A percentile compares a stretch with the other conserved stretches of the same genome.
phyloP scores from a whole-genome alignment of 2,329 filamentous ascomycete genomes.

The Sclerotinia glacialis region DNA sequence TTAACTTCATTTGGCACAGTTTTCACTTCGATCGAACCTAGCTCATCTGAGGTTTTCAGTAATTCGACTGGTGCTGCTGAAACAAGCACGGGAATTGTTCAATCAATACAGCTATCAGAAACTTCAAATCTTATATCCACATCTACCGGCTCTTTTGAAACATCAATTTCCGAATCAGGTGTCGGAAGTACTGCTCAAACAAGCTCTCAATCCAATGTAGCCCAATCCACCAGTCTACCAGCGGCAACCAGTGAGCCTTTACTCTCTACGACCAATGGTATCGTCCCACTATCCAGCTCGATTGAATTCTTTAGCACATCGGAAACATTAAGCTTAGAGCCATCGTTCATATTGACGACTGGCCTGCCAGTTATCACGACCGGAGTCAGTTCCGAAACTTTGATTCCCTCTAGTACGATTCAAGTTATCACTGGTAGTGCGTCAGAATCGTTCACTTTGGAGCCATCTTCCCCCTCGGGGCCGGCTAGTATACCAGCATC shows the following conservation, averaged over 20 bases:
- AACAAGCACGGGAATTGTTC: not conserved
- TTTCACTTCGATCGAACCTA: not conserved
- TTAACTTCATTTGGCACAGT: not conserved
- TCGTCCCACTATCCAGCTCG: not conserved
- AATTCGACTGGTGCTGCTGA: not conserved
- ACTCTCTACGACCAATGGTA: not conserved
- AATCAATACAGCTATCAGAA: not conserved
- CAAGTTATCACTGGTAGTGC: not conserved
- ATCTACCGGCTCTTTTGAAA: not conserved
- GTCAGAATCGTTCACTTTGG: not conserved
- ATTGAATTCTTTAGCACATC: not conserved
- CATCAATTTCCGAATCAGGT: not conserved
- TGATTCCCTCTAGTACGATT: not conserved
- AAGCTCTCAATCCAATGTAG: not conserved
- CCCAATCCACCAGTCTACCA: not conserved
- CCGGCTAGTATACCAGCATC: not conserved
- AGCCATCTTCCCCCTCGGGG: not conserved
- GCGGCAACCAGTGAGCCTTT: not conserved
- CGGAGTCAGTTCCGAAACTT: not conserved
- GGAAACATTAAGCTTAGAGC: not conserved
- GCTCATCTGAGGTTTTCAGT: not conserved
- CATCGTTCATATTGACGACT: not conserved
- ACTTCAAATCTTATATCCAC: not conserved
- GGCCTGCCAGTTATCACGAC: not conserved
- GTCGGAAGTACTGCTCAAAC: not conserved